phyloP scores from a whole-genome alignment of 2,329 filamentous ascomycete species.

The Metarhizium robertsii region DNA sequence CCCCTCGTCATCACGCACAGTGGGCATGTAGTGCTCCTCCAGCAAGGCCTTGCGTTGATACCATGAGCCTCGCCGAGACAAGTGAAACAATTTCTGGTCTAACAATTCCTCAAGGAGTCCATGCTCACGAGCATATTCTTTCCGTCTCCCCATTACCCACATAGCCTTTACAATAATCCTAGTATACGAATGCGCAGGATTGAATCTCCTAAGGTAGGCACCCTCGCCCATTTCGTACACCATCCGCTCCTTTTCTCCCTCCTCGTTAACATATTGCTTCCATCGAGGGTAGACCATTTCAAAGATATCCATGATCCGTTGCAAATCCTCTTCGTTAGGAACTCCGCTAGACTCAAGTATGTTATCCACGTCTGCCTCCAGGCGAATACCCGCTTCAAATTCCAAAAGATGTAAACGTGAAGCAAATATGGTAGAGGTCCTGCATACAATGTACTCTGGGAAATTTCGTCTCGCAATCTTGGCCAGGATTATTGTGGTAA shows the following conservation, averaged over 20 bases:
- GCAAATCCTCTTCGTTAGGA: constrained; percentile 54
- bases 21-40: constrained; percentile 90
- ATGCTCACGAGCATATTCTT: constrained; percentile 71
- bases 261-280: constrained; percentile 61
- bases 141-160: constrained; percentile 69
- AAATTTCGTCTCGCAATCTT: constrained; percentile 85
- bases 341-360: constrained; percentile 73
- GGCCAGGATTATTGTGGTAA: constrained; percentile 89
- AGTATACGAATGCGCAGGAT: constrained; percentile 87
- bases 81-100: constrained; percentile 73
- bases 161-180: constrained; percentile 84
- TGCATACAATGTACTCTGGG: constrained; percentile 79
- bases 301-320: constrained; percentile 62
- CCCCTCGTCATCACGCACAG: constrained; percentile 36
- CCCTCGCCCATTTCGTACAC: constrained; percentile 78
- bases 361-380: constrained; percentile 72
- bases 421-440: constrained; percentile 80
- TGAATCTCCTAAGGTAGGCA: constrained; percentile 81
- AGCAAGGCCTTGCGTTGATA: constrained; percentile 91
- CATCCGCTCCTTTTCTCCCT: constrained; percentile 66
- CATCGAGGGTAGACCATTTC: constrained; percentile 73
- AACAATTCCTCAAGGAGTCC: constrained; percentile 66
- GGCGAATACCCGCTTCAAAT: constrained; percentile 77
- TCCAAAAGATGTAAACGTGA: constrained; percentile 70
- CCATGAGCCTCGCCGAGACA: constrained; percentile 78